phyloP scores from a whole-genome alignment of 225 moss, liverwort and hornwort species.

The Antitrichia curtipendula region DNA sequence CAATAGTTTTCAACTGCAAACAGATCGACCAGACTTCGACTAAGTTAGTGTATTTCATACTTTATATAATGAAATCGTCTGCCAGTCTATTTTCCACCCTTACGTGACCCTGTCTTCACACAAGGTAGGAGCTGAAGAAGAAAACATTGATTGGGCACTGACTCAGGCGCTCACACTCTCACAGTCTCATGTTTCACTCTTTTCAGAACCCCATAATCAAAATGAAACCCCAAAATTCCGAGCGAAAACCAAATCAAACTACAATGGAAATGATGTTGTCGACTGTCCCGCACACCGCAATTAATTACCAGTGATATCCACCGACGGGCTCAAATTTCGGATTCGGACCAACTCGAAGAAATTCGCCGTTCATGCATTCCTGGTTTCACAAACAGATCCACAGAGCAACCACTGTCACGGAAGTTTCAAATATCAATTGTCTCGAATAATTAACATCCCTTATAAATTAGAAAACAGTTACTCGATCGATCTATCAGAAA shows the following conservation, averaged over 20 bases:
- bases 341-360: slow-evolving; percentile 23
- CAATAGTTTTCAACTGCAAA: not conserved
- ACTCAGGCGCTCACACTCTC: not conserved
- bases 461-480: not conserved
- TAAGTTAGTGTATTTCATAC: not conserved
- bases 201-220: too few relatives aligned
- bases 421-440: not conserved
- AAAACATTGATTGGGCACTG: too few relatives aligned
- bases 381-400: not conserved
- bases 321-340: slow-evolving; percentile 14
- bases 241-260: not conserved
- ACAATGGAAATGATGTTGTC: not conserved
- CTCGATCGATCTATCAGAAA: not conserved
- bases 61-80: not conserved
- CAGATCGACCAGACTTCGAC: not conserved
- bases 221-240: too few relatives aligned
- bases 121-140: too few relatives aligned
- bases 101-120: not conserved
- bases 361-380: slow-evolving; percentile 30
- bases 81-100: not conserved
- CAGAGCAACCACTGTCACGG: not conserved
- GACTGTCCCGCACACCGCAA: not conserved
- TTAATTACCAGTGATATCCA: slow-evolving; percentile 17
- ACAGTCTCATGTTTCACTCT: not conserved
- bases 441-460: not conserved